phyloP scores from a whole-genome alignment of 2,329 filamentous ascomycete genomes.

The Zarea fungicola region DNA sequence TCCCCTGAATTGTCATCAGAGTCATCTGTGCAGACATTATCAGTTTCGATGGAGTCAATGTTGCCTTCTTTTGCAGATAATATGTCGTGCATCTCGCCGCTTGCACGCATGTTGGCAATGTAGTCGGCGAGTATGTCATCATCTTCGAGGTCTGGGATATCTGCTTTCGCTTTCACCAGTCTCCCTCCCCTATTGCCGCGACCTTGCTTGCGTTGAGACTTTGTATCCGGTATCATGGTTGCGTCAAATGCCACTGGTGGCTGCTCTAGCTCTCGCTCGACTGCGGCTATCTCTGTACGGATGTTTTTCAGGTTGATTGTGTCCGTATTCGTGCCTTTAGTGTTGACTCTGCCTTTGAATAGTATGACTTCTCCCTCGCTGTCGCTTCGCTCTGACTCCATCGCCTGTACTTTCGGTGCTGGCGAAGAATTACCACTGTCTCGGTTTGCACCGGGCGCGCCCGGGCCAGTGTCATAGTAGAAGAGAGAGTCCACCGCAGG shows the following conservation, averaged over 20 bases:
- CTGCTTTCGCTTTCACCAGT: slow-evolving; percentile 13
- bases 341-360: slow-evolving; percentile 46
- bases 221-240: no score
- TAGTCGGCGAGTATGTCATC: slow-evolving; percentile 63
- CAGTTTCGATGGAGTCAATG: background rate
- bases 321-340: background rate
- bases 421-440: background rate
- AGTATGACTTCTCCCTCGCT: slow-evolving; percentile 67
- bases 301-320: slow-evolving; percentile 24
- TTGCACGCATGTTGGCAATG: slow-evolving; percentile 58
- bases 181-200: slow-evolving; percentile 16
- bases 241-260: background rate
- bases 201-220: no score
- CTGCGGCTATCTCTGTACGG: slow-evolving; percentile 27
- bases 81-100: slow-evolving; percentile 53
- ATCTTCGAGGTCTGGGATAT: slow-evolving; percentile 34
- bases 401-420: background rate
- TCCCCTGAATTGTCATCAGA: slow-evolving; percentile 10
- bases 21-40: slow-evolving; percentile 17
- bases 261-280: slow-evolving; percentile 18
- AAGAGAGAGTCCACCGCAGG: slow-evolving; percentile 21
- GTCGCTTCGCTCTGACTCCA: slow-evolving; percentile 34
- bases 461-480: slow-evolving; percentile 31
- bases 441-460: background rate
- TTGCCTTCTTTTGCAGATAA: background rate